Evolutionary conservation across 495 filamentous ascomycete species (phyloP), one percentile per base, ranked within the genome.

Genomic region (Acidomyces sp.): DNA sequence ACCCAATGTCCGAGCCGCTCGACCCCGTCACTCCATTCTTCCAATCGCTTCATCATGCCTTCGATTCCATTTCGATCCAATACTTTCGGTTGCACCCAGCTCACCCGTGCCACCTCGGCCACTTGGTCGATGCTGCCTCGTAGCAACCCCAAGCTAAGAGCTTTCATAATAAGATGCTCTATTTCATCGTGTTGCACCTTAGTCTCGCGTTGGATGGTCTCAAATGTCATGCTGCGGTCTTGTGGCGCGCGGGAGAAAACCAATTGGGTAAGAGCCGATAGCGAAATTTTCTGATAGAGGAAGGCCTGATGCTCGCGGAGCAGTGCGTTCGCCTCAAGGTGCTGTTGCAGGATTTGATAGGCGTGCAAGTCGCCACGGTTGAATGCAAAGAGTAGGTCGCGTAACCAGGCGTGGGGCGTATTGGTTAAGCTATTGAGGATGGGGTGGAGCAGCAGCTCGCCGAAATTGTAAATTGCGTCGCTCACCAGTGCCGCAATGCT

Each of bases 31-130:
- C 93, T 86, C 90, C 90, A 99, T 45, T 96, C 86, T 61, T 78
- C 75, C 56, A 99, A 62, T 38, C 87, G 64, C 53, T 71, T 68
- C 51, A 82, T 76, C 90, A 99, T 96, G 48, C 77, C 85, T 55
- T 85, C 85, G 51, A 99, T 92, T 70, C 96, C 92, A 58, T 73
- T 77, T 74, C 86, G 83, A 63, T 96, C 90, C 52, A 97, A 61
- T 34, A 94, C 83, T 70, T 95, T 95, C 10, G 90, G 92, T 69
- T 99, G 90, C 28, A 99, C 90, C 90, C 90, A 99, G 56, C 84
- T 84, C 64, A 99, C 94, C 57, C 87, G 72, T 19, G 90, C 90
- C 37, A 96, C 72, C 65, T 85, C 76, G 35, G 80, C 86, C 20
- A 96, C 90, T 66, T 99, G 86, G 62, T 99, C 90, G 48, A 99